Evolutionary conservation across 306 rosid genomes (phyloP).

Genomic region (Vigna reflexopilosa): DNA sequence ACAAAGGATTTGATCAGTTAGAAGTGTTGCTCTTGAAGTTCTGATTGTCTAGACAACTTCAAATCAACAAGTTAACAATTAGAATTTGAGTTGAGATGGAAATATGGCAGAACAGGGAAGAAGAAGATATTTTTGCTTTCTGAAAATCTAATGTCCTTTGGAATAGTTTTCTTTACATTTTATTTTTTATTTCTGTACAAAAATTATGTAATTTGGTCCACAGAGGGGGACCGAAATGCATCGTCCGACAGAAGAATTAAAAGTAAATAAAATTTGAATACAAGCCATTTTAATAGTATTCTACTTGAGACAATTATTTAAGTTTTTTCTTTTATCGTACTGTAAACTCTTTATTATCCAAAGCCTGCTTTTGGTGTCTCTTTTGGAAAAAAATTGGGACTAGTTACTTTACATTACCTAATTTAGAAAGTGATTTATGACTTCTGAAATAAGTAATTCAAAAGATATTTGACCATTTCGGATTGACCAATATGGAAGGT

Average conservation of each 20-base stretch:
- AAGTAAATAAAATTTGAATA: conserved; percentile 1
- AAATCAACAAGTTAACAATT: no score
- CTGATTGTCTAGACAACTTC: no score
- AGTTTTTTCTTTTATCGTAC: neutral
- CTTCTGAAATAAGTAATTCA: no score
- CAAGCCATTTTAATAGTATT: neutral
- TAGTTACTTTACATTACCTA: no score
- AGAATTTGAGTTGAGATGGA: no score
- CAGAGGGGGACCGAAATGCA: neutral
- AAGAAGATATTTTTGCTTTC: neutral
- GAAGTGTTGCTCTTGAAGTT: no score
- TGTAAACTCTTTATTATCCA: conserved; percentile 39
- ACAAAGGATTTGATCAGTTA: no score
- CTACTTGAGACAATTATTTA: neutral
- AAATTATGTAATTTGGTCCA: neutral
- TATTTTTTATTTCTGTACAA: neutral
- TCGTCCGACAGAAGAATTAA: neutral
- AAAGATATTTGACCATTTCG: no score
- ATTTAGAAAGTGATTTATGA: no score
- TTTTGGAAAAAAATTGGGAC: neutral
- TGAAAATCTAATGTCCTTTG: no score
- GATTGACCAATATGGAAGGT: no score
- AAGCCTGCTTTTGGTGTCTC: conserved; percentile 44
- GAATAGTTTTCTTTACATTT: neutral
- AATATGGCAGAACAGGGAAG: no score